Evolutionary conservation across 352 stramenopile genomes (phyloP).

Genomic region (Pythium volutum): DNA sequence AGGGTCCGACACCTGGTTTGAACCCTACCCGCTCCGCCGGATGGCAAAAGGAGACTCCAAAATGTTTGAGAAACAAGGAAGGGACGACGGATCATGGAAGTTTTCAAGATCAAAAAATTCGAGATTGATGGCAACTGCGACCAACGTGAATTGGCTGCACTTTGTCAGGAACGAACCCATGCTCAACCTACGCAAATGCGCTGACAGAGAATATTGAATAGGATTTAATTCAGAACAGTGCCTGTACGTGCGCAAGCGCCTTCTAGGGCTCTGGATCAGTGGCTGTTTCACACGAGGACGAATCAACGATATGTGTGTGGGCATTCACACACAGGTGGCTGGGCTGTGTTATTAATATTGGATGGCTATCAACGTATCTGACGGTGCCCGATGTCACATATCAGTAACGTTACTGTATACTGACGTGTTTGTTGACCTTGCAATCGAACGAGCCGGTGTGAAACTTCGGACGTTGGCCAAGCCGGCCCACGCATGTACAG

Average conservation of each 20-base stretch:
- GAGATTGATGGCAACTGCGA: neutral
- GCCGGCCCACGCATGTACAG: neutral
- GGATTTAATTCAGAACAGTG: no score
- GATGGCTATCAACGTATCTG: neutral
- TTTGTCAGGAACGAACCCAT: no score
- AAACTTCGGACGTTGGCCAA: neutral
- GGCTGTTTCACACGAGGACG: neutral
- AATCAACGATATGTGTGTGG: neutral
- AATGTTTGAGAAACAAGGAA: conserved; percentile 2
- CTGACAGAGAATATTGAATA: no score
- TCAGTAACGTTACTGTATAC: no score
- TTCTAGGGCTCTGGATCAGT: no score
- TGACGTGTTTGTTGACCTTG: neutral
- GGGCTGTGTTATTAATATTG: neutral
- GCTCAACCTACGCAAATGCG: no score
- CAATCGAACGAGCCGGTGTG: conserved; percentile 1
- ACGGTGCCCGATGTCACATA: neutral
- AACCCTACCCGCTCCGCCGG: conserved; percentile 19
- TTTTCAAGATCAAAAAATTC: conserved; percentile 2
- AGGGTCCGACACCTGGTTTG: neutral
- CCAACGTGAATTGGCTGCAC: neutral
- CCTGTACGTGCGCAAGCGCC: no score
- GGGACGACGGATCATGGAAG: neutral
- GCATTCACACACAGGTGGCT: no score
- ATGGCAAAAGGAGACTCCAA: conserved; percentile 8